These are phyloP conservation scores for Solanum piurae DNA, from an alignment of 257 asterid genomes.

Conservation along the genomic window DNA sequence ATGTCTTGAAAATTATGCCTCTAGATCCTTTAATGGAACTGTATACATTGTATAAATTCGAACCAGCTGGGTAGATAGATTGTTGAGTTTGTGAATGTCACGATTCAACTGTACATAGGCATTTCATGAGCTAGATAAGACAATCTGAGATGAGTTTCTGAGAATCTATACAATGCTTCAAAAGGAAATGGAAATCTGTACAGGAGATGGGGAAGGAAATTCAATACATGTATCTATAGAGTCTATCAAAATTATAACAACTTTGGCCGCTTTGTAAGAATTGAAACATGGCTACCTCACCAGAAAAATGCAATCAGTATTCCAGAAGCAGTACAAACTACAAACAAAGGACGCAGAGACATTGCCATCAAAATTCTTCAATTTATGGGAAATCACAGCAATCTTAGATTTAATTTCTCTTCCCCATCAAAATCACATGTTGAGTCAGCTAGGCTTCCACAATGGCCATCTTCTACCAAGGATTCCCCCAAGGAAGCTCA, in stretches of 20 bases:
- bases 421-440: background rate
- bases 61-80: background rate
- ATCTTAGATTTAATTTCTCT: background rate
- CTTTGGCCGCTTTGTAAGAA: background rate
- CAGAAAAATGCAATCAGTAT: background rate
- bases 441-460: background rate
- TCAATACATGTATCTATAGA: background rate
- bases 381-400: background rate
- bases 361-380: background rate
- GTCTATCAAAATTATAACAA: background rate
- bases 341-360: background rate
- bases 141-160: background rate
- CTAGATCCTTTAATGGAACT: background rate
- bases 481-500: background rate
- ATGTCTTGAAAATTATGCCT: background rate
- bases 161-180: background rate
- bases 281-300: background rate
- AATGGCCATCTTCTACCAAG: background rate
- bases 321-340: background rate
- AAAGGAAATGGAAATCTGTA: background rate
- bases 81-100: background rate
- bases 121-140: background rate
- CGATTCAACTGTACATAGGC: background rate
- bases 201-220: background rate
- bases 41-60: background rate